These are phyloP conservation scores for Chlamydomonas sphaeroides DNA, from an alignment of 139 green algal genomes.

Conservation along the genomic window DNA sequence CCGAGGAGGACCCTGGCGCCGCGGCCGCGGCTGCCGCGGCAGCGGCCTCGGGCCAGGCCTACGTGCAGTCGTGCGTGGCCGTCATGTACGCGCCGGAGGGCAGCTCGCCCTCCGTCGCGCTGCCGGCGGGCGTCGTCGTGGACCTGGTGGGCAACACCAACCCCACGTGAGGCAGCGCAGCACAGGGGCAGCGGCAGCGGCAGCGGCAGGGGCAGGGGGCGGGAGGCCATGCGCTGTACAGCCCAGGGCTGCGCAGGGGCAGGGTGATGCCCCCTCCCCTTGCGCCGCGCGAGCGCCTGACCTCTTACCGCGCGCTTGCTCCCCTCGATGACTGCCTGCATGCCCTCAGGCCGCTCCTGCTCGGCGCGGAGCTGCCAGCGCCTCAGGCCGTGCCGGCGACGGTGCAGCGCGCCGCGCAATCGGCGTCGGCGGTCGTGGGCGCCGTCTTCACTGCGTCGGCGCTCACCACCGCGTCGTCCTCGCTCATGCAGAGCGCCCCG, in stretches of 20 bases:
- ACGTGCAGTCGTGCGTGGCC: not conserved
- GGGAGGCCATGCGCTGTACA: too few species aligned
- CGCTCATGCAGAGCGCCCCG: conserved; percentile 13
- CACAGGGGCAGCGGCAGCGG: too few species aligned
- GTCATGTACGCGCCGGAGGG: not conserved
- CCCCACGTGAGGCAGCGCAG: not conserved
- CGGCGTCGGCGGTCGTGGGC: not conserved
- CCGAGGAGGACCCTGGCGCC: too few species aligned
- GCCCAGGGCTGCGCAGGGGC: too few species aligned
- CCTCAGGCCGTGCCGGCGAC: not conserved
- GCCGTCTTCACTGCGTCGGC: not conserved
- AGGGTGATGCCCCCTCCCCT: too few species aligned
- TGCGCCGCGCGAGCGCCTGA: too few species aligned
- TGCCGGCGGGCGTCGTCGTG: not conserved
- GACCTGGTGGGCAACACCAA: not conserved
- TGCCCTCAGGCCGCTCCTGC: not conserved
- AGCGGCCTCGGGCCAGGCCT: too few species aligned
- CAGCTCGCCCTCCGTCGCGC: not conserved
- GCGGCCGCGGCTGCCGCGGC: too few species aligned
- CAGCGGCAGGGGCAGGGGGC: too few species aligned
- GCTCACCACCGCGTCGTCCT: not conserved
- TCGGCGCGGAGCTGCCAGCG: not conserved
- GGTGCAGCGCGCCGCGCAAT: not conserved
- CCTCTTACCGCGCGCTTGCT: too few species aligned
- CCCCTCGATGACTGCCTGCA: too few species aligned